Evolutionary conservation across 2,329 filamentous ascomycete species (phyloP), one percentile per base, ranked within the genome.

Genomic region (Monosporascus cannonballus): DNA sequence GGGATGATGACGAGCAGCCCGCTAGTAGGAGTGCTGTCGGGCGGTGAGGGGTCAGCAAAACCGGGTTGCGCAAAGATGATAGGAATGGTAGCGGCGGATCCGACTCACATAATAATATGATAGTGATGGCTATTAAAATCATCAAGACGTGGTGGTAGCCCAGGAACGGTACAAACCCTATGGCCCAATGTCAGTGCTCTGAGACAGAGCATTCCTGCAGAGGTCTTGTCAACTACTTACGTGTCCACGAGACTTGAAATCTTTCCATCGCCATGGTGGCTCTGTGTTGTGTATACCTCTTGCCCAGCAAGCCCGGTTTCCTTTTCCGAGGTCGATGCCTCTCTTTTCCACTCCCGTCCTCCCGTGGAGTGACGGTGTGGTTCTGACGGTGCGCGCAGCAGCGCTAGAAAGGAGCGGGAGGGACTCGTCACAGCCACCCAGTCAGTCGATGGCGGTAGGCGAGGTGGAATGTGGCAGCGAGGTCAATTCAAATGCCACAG

Each of bases 1-100:
- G 94, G 49, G 93, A 96, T 41, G 93, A 96, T 9, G 93, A 97
- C 4, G 94, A 97, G 73, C 94, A 99, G 64, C 94, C 94, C 66
- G 94, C 93, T 61, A 99, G 78, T 64, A 99, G 76, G 59, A 99
- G 83, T 63, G 94, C 92, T 96, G 64, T 55, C 30, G 30, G 30
- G 30, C 11, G 30, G 30, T 1, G 11, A 34, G 9, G 30, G 30
- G 30, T 34, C 30, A 34, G 30, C 11, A 34, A 34, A 30, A 34
- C 9, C 11, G 30, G 30, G 11, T 14, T 14, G 30, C 30, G 30
- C 30, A 34, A 34, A 1, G 9, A 5, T 34, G 42, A 30, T 22
- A 25, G 24, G 42, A 46, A 46, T 46, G 17, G n/a, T 14, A 24
- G 34, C 30, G 51, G 53, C 49, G 51, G 36, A 52, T 27, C 45